phyloP scores from a whole-genome alignment of 2,329 filamentous ascomycete species.

The Ophiostoma ulmi region DNA sequence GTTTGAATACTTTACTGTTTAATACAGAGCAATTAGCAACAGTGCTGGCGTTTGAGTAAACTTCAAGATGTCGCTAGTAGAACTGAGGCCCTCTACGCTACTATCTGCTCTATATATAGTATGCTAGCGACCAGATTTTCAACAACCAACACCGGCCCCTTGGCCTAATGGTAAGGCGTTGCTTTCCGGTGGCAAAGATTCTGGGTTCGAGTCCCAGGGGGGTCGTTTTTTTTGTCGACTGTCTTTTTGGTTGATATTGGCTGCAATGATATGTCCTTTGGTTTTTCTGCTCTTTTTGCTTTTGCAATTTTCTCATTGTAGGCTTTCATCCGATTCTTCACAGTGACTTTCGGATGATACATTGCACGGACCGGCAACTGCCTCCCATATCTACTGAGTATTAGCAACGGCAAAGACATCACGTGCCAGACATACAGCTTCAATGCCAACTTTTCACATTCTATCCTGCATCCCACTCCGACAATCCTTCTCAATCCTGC shows the following conservation, averaged over 20 bases:
- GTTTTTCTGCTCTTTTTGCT: neutral
- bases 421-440: neutral
- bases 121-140: neutral
- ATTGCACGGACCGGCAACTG: neutral
- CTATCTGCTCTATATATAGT: neutral
- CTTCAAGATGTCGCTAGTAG: too few species aligned
- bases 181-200: slow-evolving; percentile 29
- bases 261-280: too few species aligned
- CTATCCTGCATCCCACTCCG: neutral
- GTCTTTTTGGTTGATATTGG: neutral
- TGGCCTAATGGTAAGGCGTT: slow-evolving; percentile 24
- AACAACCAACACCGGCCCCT: slow-evolving; percentile 20
- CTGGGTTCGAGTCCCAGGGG: slow-evolving; percentile 24
- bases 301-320: neutral
- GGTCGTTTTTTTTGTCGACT: slow-evolving; percentile 31
- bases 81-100: neutral
- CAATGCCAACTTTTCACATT: neutral
- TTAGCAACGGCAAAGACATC: neutral
- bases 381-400: neutral
- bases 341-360: too few species aligned
- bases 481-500: slow-evolving; percentile 6
- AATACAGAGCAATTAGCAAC: too few species aligned
- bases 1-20: too few species aligned
- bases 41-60: too few species aligned
- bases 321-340: too few species aligned